Percentiles rank a stretch among this genome's conserved stretches.
Conservation (phyloP, 2,329 filamentous ascomycete species). For the Claviceps monticola region DNA sequence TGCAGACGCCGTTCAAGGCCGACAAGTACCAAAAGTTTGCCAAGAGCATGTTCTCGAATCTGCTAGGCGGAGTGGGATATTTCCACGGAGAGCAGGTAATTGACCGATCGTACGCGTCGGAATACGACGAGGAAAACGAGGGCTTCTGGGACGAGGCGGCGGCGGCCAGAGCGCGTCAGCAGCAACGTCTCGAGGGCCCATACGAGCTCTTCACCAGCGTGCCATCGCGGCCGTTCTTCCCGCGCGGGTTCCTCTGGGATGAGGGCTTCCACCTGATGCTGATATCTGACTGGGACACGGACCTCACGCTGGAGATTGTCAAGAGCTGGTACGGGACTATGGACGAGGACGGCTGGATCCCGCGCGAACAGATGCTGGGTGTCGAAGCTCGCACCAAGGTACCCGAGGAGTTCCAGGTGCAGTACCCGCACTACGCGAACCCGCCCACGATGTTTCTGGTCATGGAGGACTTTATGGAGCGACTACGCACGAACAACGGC, state of each 20-base stretch:
- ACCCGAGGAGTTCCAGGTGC: slow-evolving; percentile 79
- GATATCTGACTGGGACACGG: slow-evolving; percentile 86
- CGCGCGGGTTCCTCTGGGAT: slow-evolving; percentile 92
- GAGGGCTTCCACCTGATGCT: slow-evolving; percentile 92
- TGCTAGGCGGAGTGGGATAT: slow-evolving; percentile 88
- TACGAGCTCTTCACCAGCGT: slow-evolving; percentile 84
- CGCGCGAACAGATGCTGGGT: slow-evolving; percentile 87
- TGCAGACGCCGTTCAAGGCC: slow-evolving; percentile 61
- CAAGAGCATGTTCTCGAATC: slow-evolving; percentile 84
- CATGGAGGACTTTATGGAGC: slow-evolving; percentile 71
- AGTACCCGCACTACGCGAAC: slow-evolving; percentile 96
- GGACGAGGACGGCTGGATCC: slow-evolving; percentile 96
- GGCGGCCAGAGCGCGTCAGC: slow-evolving; percentile 55
- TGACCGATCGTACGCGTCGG: slow-evolving; percentile 79
- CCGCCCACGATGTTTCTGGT: slow-evolving; percentile 89
- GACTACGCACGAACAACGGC: slow-evolving; percentile 46
- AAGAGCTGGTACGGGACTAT: slow-evolving; percentile 94
- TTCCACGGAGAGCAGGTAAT: slow-evolving; percentile 83
- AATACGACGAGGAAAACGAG: slow-evolving; percentile 91
- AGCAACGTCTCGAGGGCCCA: slow-evolving; percentile 62
- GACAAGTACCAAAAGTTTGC: slow-evolving; percentile 66
- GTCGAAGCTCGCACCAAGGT: slow-evolving; percentile 89
- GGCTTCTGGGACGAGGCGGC: slow-evolving; percentile 90
- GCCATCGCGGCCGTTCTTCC: slow-evolving; percentile 90
- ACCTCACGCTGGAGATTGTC: slow-evolving; percentile 74